Percentiles rank a stretch among this genome's conserved stretches.
These are phyloP conservation scores for Mortierella sp. DNA, from an alignment of 371 early-diverging fungal species.

Conservation along the genomic window DNA sequence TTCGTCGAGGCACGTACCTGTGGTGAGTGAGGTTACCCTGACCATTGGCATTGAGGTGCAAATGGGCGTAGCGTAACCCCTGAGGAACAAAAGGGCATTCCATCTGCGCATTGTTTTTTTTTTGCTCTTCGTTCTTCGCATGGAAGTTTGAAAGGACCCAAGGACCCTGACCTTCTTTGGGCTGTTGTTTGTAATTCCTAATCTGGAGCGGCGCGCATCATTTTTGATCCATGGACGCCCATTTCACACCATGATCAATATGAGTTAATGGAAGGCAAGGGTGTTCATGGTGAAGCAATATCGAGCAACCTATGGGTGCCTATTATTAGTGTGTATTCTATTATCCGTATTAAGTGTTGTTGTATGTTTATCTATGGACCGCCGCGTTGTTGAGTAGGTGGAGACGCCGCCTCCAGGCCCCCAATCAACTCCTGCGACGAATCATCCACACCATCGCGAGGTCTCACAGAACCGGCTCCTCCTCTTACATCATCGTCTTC, in stretches of 20 bases:
- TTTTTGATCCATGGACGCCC: not conserved
- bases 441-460: not conserved
- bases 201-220: not conserved
- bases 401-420: not conserved
- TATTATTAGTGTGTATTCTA: constrained; percentile 4
- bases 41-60: too few relatives aligned
- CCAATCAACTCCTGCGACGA: not conserved
- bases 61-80: too few relatives aligned
- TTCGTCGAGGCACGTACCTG: too few relatives aligned
- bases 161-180: too few relatives aligned
- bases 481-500: not conserved
- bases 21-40: too few relatives aligned
- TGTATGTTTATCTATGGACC: not conserved
- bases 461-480: not conserved
- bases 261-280: too few relatives aligned
- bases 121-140: too few relatives aligned
- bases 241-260: not conserved
- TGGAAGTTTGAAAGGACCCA: too few relatives aligned
- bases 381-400: not conserved
- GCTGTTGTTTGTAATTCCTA: not conserved
- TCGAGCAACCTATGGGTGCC: not conserved
- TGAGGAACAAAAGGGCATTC: too few relatives aligned
- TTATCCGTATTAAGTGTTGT: not conserved
- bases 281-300: too few relatives aligned
- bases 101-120: too few relatives aligned